Conservation (phyloP, 2,329 filamentous ascomycete species). For the Allantophomopsis cytisporea region DNA sequence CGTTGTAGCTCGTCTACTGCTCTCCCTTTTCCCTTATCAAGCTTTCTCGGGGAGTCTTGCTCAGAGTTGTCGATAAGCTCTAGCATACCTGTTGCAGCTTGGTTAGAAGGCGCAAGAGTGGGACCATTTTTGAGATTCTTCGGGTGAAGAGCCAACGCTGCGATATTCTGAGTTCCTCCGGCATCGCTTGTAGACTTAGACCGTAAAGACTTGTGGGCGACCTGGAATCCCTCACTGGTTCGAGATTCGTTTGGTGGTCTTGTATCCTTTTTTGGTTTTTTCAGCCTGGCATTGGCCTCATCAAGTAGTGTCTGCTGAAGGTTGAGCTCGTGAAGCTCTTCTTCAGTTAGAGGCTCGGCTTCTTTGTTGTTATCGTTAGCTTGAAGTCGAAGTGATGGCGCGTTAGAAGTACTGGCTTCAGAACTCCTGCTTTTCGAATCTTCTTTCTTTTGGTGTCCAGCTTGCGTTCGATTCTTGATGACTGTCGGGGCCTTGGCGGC, state of each 20-base stretch:
- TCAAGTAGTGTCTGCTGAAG: slow-evolving; percentile 5
- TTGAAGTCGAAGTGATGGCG: too few relatives aligned
- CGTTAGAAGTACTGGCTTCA: too few relatives aligned
- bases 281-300: not conserved
- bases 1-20: slow-evolving; percentile 5
- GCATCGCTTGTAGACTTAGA: slow-evolving; percentile 4
- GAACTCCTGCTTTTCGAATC: too few relatives aligned
- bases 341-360: not conserved
- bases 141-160: slow-evolving; percentile 5
- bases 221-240: not conserved
- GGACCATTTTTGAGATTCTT: slow-evolving; percentile 10
- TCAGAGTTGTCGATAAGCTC: slow-evolving; percentile 6
- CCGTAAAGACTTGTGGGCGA: slow-evolving; percentile 2
- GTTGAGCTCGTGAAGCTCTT: slow-evolving; percentile 7
- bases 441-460: too few relatives aligned
- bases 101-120: slow-evolving; percentile 13
- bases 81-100: slow-evolving; percentile 11
- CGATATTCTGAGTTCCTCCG: slow-evolving; percentile 1
- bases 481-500: too few relatives aligned
- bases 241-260: slow-evolving; percentile 4
- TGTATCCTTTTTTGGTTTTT: too few relatives aligned
- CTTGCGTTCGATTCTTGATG: too few relatives aligned
- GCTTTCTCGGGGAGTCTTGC: not conserved
- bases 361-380: not conserved
- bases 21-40: slow-evolving; percentile 12